A percentile compares a stretch with the other conserved stretches of the same genome.
phyloP scores from a whole-genome alignment of 352 stramenopile species.

The Phytophthora pisi region DNA sequence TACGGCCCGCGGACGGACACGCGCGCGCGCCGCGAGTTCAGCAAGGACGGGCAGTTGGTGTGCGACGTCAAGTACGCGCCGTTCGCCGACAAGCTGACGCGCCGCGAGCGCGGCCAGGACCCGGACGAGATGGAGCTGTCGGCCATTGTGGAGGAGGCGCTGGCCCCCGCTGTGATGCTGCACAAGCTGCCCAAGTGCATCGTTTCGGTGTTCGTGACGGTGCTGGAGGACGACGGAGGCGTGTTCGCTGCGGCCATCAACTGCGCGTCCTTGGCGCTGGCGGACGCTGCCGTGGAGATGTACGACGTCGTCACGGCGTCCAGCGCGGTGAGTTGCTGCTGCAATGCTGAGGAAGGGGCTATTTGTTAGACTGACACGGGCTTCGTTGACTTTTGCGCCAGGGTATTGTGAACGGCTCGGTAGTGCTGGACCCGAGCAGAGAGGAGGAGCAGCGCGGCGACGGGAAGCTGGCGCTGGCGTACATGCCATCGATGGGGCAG shows the following conservation, averaged over 20 bases:
- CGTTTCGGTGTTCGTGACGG: constrained; percentile 88
- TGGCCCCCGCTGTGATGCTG: constrained; percentile 85
- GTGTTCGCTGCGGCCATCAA: constrained; percentile 86
- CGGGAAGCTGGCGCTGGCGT: constrained; percentile 76
- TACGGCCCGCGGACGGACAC: constrained; percentile 88
- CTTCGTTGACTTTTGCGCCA: constrained; percentile 8
- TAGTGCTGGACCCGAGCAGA: constrained; percentile 76
- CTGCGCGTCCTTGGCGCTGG: constrained; percentile 87
- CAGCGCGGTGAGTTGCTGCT: constrained; percentile 49
- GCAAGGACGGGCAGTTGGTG: constrained; percentile 83
- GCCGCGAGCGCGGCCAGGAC: constrained; percentile 78
- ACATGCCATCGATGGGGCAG: constrained; percentile 84
- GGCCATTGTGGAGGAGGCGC: constrained; percentile 70
- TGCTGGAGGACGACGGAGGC: constrained; percentile 87
- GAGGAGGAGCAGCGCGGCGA: constrained; percentile 68
- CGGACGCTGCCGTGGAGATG: constrained; percentile 92
- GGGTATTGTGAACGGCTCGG: constrained; percentile 54
- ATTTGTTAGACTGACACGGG: constrained; percentile 1
- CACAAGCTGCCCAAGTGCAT: constrained; percentile 91
- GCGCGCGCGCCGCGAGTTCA: constrained; percentile 79
- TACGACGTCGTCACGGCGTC: constrained; percentile 89
- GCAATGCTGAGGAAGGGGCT: not conserved
- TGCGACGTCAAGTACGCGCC: constrained; percentile 91
- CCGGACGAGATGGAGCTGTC: constrained; percentile 85
- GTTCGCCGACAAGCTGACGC: constrained; percentile 67